Conservation (phyloP, 192 early-diverging fungal genomes). For the Backusella mclennaniae region DNA sequence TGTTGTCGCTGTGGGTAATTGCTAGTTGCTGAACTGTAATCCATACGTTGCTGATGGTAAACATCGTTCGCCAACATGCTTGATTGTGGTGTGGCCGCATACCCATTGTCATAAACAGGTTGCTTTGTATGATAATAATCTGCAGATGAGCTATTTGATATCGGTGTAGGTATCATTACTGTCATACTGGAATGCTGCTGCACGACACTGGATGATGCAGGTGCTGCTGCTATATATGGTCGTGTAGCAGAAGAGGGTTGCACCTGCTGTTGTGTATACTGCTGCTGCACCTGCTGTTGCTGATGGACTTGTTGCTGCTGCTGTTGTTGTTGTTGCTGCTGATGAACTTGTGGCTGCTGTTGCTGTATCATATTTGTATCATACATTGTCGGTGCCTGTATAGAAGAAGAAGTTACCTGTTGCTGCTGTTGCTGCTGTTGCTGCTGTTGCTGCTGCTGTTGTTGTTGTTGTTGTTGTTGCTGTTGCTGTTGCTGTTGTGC, state of each 20-base stretch:
- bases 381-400: neutral
- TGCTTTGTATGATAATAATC: neutral
- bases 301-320: neutral
- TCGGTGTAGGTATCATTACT: neutral
- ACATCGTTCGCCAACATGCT: neutral
- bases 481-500: neutral
- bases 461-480: neutral
- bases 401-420: neutral
- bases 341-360: neutral
- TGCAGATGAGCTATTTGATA: neutral
- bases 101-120: neutral
- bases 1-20: neutral
- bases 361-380: slow-evolving; percentile 5
- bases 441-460: slow-evolving; percentile 4
- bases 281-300: neutral
- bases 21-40: neutral
- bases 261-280: neutral
- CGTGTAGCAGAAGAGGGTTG: neutral
- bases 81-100: neutral
- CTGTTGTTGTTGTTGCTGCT: neutral
- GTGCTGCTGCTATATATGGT: neutral
- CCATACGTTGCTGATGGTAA: neutral
- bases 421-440: neutral
- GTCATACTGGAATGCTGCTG: neutral
- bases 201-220: neutral